These are phyloP conservation scores for Daldinia grandis DNA, from an alignment of 495 filamentous ascomycete genomes.

Conservation along the genomic window DNA sequence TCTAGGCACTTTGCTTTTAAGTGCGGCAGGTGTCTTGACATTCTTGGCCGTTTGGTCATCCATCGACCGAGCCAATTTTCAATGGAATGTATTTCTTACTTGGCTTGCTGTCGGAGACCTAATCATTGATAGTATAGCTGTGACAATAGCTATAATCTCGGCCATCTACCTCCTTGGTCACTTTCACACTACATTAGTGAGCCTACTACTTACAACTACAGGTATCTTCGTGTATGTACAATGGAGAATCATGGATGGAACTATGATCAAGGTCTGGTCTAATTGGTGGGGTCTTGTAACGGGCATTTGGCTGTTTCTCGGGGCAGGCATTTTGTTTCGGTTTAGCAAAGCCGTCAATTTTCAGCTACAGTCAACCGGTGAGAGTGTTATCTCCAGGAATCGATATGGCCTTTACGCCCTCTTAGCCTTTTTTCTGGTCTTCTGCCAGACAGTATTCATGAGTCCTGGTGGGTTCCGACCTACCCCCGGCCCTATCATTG, in stretches of 20 bases:
- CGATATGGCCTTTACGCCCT: conserved; percentile 33
- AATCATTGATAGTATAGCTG: conserved; percentile 28
- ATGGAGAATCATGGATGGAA: conserved; percentile 38
- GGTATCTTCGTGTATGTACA: conserved; percentile 39
- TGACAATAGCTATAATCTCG: conserved; percentile 25
- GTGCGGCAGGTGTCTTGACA: conserved; percentile 34
- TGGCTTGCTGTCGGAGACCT: conserved; percentile 37
- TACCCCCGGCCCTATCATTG: conserved; percentile 50
- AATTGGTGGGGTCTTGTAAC: conserved; percentile 29
- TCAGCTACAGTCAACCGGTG: conserved; percentile 17
- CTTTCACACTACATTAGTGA: conserved; percentile 31
- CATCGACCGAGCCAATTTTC: conserved; percentile 32
- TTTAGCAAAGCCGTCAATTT: conserved; percentile 18
- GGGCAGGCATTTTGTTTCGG: conserved; percentile 34
- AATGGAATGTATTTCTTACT: conserved; percentile 37
- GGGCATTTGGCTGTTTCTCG: conserved; percentile 34
- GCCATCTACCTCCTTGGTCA: conserved; percentile 35
- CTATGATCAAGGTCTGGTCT: conserved; percentile 38
- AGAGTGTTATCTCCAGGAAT: conserved; percentile 26
- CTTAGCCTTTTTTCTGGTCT: conserved; percentile 30
- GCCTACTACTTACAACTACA: conserved; percentile 26
- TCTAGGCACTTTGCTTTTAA: conserved; percentile 29
- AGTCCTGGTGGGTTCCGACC: conserved; percentile 21
- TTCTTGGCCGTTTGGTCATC: conserved; percentile 41
- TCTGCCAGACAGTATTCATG: conserved; percentile 26